Evolutionary conservation across 768 basidiomycete genomes (phyloP), one percentile per base, ranked within the genome.

Genomic region (Chiua virens): DNA sequence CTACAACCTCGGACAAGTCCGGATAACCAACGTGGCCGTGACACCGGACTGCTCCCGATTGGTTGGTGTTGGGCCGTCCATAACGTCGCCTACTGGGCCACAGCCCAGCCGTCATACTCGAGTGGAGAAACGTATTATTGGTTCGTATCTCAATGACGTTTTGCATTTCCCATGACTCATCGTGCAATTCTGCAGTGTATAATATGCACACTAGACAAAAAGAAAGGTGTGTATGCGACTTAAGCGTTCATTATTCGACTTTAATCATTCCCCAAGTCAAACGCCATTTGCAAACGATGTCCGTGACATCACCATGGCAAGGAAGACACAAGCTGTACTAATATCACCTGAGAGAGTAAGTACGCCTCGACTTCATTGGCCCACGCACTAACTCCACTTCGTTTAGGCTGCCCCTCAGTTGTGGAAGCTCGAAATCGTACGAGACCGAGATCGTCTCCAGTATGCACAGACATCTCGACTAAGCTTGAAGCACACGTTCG

Each of bases 381-480:
- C 22, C 45, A 14, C 45, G 40, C 51, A 40, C 20, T 61, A 50
- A 55, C 48, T 34, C 40, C 58, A 48, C 39, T 44, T 47, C 42
- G 13, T 50, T 13, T 54, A 87, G 86, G 80, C 85, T 5, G 80
- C 86, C n/a, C 87, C 89, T 8, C 87, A 89, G 62, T 71, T 89
- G 4, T 90, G 87, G 87, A 83, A 80, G 66, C 65, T 90, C 42
- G 84, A 88, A 44, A 63, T 80, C 21, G 70, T 87, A 23, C 82
- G 80, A 64, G 82, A 86, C 49, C 63, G 56, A 50, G 70, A 61
- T 53, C 68, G 74, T 23, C 74, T 74, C 21, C 73, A 70, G 28
- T 56, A 61, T 23, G 62, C 58, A 14, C 57, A 63, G 63, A 69
- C 59, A 5, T 69, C 67, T 47, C 57, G 68, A 38, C 56, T 71